Conservation (phyloP, 176 grass and related monocot species). For the Bonia amplexicaulis region DNA sequence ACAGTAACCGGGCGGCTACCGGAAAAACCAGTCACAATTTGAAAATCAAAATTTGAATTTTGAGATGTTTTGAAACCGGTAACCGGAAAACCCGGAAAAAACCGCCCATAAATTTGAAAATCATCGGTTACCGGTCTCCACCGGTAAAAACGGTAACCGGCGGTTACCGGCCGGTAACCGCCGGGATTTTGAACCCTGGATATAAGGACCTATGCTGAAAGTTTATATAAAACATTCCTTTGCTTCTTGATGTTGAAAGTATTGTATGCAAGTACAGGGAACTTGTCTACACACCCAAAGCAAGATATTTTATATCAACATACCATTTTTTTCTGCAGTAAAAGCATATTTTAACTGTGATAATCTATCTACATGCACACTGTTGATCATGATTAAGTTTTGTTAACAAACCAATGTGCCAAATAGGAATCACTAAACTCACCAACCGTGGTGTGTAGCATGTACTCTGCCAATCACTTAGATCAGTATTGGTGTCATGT, state of each 20-base stretch:
- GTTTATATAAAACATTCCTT: background rate
- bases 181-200: background rate
- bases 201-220: background rate
- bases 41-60: too few relatives aligned
- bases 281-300: background rate
- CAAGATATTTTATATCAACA: background rate
- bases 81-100: too few relatives aligned
- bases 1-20: too few relatives aligned
- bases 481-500: background rate
- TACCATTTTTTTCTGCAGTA: background rate
- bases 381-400: conserved; percentile 6
- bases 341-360: background rate
- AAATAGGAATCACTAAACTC: background rate
- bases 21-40: too few relatives aligned
- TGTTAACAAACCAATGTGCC: background rate
- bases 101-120: too few relatives aligned
- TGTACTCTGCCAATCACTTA: background rate
- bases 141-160: too few relatives aligned
- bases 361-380: background rate
- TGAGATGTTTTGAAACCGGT: too few relatives aligned
- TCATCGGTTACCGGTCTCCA: too few relatives aligned
- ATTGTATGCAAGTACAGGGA: background rate
- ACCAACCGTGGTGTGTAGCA: background rate
- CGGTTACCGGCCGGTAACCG: too few relatives aligned
- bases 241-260: conserved; percentile 16